Percentiles rank a stretch among this genome's conserved stretches.
These are phyloP conservation scores for Suhomyces atakaporum DNA, from an alignment of 1,139 yeast species.

Conservation along the genomic window DNA sequence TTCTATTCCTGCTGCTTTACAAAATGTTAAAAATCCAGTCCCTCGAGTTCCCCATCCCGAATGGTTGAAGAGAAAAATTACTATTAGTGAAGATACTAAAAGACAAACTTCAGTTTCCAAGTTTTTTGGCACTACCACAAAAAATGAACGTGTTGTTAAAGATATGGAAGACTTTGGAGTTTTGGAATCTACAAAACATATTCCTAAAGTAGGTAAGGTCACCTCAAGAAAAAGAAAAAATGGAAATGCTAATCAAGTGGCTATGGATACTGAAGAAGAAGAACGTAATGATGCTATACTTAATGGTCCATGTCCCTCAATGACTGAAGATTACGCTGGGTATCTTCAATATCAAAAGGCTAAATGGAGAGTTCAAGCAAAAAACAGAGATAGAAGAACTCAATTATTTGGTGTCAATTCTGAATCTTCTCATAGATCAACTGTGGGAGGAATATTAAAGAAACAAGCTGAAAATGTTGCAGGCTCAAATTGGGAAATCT, in stretches of 20 bases:
- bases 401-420: constrained; percentile 73
- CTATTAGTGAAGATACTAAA: constrained; percentile 59
- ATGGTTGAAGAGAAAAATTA: constrained; percentile 76
- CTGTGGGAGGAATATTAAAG: constrained; percentile 69
- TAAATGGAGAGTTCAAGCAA: constrained; percentile 79
- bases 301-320: constrained; percentile 65
- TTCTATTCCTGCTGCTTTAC: constrained; percentile 96
- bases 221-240: constrained; percentile 43
- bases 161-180: constrained; percentile 83
- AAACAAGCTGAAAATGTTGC: constrained; percentile 79
- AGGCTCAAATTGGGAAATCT: constrained; percentile 79
- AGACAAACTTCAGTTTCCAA: constrained; percentile 68
- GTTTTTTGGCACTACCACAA: constrained; percentile 53
- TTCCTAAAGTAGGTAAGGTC: constrained; percentile 52
- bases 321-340: constrained; percentile 70
- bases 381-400: constrained; percentile 68
- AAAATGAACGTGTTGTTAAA: constrained; percentile 38
- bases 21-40: constrained; percentile 87
- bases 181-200: constrained; percentile 23
- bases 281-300: constrained; percentile 46
- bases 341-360: constrained; percentile 80
- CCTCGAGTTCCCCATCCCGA: constrained; percentile 94
- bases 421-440: constrained; percentile 47
- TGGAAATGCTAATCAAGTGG: constrained; percentile 21
- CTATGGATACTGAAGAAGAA: constrained; percentile 43